Evolutionary conservation across 352 stramenopile genomes (phyloP).

Genomic region (Plasmopara halstedii): DNA sequence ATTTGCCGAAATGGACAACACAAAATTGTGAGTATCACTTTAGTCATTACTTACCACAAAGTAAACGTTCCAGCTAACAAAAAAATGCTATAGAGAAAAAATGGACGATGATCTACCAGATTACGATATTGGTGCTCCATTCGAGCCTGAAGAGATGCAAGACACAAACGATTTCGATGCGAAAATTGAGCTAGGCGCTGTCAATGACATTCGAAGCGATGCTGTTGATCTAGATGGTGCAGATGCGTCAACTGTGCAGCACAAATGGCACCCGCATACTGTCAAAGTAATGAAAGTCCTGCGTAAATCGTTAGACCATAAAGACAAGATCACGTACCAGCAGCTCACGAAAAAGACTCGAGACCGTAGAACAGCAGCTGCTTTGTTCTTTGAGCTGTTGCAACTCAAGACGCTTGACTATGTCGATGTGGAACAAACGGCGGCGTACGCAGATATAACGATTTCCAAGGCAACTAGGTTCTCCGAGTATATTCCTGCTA

Average conservation of each 20-base stretch:
- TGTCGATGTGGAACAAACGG: slow-evolving; percentile 90
- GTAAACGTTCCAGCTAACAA: not conserved
- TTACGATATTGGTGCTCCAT: slow-evolving; percentile 44
- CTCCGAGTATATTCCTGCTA: slow-evolving; percentile 64
- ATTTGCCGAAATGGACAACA: slow-evolving; percentile 23
- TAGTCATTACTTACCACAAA: not conserved
- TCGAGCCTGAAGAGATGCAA: slow-evolving; percentile 40
- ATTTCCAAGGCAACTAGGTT: slow-evolving; percentile 72
- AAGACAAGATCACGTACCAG: slow-evolving; percentile 80
- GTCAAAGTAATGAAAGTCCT: slow-evolving; percentile 92
- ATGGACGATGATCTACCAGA: slow-evolving; percentile 34
- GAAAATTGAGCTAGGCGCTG: slow-evolving; percentile 74
- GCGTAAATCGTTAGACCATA: slow-evolving; percentile 61
- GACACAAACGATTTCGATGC: slow-evolving; percentile 62
- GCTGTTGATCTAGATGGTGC: slow-evolving; percentile 22
- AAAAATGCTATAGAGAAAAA: slow-evolving; percentile 17
- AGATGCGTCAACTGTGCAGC: slow-evolving; percentile 48
- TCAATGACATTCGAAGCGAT: slow-evolving; percentile 72
- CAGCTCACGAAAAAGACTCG: slow-evolving; percentile 77
- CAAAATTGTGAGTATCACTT: slow-evolving; percentile 14
- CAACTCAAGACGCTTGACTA: slow-evolving; percentile 98
- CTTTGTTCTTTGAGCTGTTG: slow-evolving; percentile 95
- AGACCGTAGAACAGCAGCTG: slow-evolving; percentile 84
- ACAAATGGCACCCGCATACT: slow-evolving; percentile 98
- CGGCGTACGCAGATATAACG: slow-evolving; percentile 92